These are phyloP conservation scores for Podospora bellae-mahoneyi DNA, from an alignment of 495 filamentous ascomycete genomes.

Conservation along the genomic window DNA sequence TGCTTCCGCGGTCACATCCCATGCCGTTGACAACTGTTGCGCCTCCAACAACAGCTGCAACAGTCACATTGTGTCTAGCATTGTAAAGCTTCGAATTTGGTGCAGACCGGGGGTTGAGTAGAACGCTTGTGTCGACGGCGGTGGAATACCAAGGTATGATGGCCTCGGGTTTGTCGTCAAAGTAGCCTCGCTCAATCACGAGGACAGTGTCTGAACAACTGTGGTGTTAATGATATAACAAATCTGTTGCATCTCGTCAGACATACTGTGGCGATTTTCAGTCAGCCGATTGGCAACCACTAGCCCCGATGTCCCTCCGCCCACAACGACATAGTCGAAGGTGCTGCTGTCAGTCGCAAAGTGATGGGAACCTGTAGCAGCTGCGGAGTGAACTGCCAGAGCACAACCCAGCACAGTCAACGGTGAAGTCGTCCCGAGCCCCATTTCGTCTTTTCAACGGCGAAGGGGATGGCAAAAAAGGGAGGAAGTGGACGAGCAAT, in stretches of 20 bases:
- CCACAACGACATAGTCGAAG: constrained; percentile 38
- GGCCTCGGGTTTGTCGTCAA: constrained; percentile 29
- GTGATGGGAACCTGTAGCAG: not conserved
- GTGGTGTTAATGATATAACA: not conserved
- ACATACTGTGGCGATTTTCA: constrained; percentile 32
- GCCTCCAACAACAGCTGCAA: constrained; percentile 41
- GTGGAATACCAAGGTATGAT: constrained; percentile 27
- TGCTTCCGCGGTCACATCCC: constrained; percentile 50
- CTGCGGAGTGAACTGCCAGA: not conserved
- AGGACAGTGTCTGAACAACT: constrained; percentile 35
- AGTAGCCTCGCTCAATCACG: constrained; percentile 44
- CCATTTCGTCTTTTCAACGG: not conserved
- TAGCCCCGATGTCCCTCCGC: constrained; percentile 45
- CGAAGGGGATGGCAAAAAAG: not conserved
- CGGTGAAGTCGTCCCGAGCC: not conserved
- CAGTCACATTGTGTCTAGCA: constrained; percentile 20
- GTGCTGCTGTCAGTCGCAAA: constrained; percentile 10
- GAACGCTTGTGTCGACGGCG: constrained; percentile 21
- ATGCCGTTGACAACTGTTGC: constrained; percentile 45
- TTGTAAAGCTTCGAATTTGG: constrained; percentile 30
- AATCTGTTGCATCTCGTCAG: not conserved
- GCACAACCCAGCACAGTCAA: not conserved
- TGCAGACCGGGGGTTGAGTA: constrained; percentile 30
- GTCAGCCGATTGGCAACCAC: constrained; percentile 47
- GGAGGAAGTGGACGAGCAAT: not conserved